phyloP scores from a whole-genome alignment of 2,329 filamentous ascomycete species.

The Macroventuria anomochaeta region DNA sequence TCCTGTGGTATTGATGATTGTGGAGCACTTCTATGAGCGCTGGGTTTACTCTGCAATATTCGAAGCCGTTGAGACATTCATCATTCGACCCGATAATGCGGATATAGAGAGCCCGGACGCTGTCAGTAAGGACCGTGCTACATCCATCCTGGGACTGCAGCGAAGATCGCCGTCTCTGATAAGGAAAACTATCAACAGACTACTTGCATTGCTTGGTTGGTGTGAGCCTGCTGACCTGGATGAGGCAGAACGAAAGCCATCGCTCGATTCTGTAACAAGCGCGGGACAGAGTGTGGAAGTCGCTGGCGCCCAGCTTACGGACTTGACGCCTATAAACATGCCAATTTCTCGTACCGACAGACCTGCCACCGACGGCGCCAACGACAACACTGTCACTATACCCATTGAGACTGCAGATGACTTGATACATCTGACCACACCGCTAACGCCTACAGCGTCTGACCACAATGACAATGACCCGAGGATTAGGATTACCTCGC shows the following conservation, averaged over 20 bases:
- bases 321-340: constrained; percentile 33
- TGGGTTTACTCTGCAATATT: constrained; percentile 36
- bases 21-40: constrained; percentile 34
- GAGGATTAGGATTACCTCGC: constrained; percentile 48
- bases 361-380: constrained; percentile 3
- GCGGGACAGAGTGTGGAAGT: constrained; percentile 27
- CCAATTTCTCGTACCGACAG: constrained; percentile 21
- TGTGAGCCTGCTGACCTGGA: constrained; percentile 13
- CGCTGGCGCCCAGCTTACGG: constrained; percentile 28
- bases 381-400: constrained; percentile 15
- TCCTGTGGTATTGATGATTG: constrained; percentile 36
- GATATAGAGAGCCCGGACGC: constrained; percentile 36
- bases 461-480: constrained; percentile 43
- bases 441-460: constrained; percentile 34
- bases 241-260: constrained; percentile 4
- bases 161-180: constrained; percentile 31
- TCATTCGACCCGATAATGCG: constrained; percentile 40
- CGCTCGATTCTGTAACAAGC: neutral
- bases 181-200: constrained; percentile 29
- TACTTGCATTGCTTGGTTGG: constrained; percentile 39
- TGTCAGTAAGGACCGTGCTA: constrained; percentile 27
- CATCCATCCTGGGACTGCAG: constrained; percentile 32
- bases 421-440: constrained; percentile 28
- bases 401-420: constrained; percentile 20
- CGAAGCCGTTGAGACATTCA: constrained; percentile 39